Evolutionary conservation across 768 basidiomycete species (phyloP).

Genomic region (Suillus variegatus): DNA sequence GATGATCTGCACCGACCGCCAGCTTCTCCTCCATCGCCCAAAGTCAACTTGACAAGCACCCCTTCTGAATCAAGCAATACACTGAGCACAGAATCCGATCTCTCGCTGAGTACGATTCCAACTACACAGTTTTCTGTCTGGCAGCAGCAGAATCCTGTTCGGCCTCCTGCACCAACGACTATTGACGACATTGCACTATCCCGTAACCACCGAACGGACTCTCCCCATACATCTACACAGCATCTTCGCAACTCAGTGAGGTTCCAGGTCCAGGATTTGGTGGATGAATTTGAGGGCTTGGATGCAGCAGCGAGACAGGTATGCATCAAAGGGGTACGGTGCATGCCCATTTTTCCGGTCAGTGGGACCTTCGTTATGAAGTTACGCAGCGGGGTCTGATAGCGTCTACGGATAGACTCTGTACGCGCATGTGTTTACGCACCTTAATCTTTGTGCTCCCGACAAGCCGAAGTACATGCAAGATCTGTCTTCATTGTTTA

Average conservation of each 20-base stretch:
- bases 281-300: constrained; percentile 17
- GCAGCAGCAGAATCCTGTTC: constrained; percentile 15
- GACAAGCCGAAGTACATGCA: constrained; percentile 18
- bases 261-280: constrained; percentile 23
- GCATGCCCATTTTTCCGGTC: constrained; percentile 21
- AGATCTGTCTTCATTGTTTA: not conserved
- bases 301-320: constrained; percentile 14
- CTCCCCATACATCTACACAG: constrained; percentile 21
- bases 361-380: constrained; percentile 11
- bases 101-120: constrained; percentile 1
- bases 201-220: constrained; percentile 25
- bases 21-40: not conserved
- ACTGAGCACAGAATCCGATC: constrained; percentile 1
- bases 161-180: constrained; percentile 13
- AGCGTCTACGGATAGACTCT: constrained; percentile 18
- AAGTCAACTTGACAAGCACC: not conserved
- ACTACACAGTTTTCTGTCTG: constrained; percentile 24
- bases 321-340: constrained; percentile 20
- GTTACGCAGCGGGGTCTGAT: not conserved
- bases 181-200: constrained; percentile 25
- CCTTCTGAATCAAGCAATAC: not conserved
- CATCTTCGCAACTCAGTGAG: constrained; percentile 22
- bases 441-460: constrained; percentile 24
- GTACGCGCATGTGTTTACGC: constrained; percentile 25
- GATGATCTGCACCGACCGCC: not conserved